A percentile compares a stretch with the other conserved stretches of the same genome.
Conservation (phyloP, 148 eudicot species). For the Rhododendron simsii region DNA sequence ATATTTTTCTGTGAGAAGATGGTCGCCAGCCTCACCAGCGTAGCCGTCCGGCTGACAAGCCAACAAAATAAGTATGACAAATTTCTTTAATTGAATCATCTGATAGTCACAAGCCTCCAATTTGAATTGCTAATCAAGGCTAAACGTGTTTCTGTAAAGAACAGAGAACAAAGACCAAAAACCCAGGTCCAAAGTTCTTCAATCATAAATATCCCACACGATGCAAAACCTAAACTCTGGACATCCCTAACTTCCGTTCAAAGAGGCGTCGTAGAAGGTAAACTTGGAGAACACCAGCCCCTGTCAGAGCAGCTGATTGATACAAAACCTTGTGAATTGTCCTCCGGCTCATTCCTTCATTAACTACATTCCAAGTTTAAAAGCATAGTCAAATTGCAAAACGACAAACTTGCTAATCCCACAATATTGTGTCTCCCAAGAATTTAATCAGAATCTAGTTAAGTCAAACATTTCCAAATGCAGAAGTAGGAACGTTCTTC, state of each 20-base stretch:
- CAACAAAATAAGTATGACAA: not conserved
- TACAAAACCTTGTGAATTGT: conserved; percentile 74
- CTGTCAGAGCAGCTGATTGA: conserved; percentile 65
- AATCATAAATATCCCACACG: not conserved
- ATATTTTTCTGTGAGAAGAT: not conserved
- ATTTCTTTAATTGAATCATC: not conserved
- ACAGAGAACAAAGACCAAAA: not conserved
- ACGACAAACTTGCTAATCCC: not conserved
- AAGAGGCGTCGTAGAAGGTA: conserved; percentile 71
- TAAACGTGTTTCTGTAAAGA: not conserved
- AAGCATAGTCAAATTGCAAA: not conserved
- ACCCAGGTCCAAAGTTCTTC: not conserved
- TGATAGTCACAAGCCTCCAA: not conserved
- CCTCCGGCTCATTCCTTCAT: conserved; percentile 76
- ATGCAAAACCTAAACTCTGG: conserved; percentile 45
- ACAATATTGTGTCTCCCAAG: not conserved
- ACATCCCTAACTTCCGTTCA: conserved; percentile 59
- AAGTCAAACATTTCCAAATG: not conserved
- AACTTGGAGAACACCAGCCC: conserved; percentile 74
- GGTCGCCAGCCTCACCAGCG: not conserved
- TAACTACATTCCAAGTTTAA: conserved; percentile 47
- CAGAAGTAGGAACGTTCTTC: not conserved
- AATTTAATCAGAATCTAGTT: not conserved
- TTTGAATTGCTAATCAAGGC: not conserved
- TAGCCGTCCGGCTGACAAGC: not conserved